Evolutionary conservation across 768 basidiomycete species (phyloP).

Genomic region (Coprinellus micaceus): DNA sequence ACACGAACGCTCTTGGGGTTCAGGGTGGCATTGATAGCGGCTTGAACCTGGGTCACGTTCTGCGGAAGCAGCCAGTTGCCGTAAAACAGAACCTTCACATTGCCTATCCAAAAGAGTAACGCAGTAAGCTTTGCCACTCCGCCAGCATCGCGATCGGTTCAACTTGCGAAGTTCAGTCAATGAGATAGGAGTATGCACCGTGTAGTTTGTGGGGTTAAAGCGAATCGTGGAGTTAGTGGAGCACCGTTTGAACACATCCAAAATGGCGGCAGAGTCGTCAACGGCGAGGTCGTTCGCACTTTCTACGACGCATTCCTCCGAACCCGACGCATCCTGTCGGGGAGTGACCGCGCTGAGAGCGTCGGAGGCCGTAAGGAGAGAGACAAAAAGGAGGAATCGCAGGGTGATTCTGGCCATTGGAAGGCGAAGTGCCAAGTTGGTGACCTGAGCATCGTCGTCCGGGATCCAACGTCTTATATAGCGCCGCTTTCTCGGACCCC

Average conservation of each 20-base stretch:
- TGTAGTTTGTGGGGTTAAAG: slow-evolving; percentile 33
- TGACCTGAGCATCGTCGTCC: too few relatives aligned
- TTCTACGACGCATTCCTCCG: slow-evolving; percentile 24
- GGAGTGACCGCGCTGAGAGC: not conserved
- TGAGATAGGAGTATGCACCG: slow-evolving; percentile 33
- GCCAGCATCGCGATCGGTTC: not conserved
- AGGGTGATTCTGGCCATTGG: too few relatives aligned
- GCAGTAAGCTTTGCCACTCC: too few relatives aligned
- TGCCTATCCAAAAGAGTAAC: slow-evolving; percentile 16
- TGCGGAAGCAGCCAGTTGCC: slow-evolving; percentile 44
- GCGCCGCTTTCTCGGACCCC: too few relatives aligned
- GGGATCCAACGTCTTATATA: too few relatives aligned
- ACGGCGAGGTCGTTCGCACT: slow-evolving; percentile 21
- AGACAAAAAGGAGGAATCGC: too few relatives aligned
- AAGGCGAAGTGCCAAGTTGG: too few relatives aligned
- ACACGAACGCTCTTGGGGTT: slow-evolving; percentile 35
- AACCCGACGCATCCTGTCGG: not conserved
- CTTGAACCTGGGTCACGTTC: slow-evolving; percentile 40
- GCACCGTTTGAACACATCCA: slow-evolving; percentile 34
- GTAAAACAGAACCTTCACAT: slow-evolving; percentile 38
- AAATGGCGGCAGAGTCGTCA: slow-evolving; percentile 34
- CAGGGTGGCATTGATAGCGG: slow-evolving; percentile 31
- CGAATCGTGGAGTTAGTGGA: slow-evolving; percentile 30
- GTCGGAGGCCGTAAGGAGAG: too few relatives aligned
- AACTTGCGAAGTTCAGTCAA: slow-evolving; percentile 28